A percentile compares a stretch with the other conserved stretches of the same genome.
Conservation (phyloP, 2,329 filamentous ascomycete species). For the Fusarium napiforme region DNA sequence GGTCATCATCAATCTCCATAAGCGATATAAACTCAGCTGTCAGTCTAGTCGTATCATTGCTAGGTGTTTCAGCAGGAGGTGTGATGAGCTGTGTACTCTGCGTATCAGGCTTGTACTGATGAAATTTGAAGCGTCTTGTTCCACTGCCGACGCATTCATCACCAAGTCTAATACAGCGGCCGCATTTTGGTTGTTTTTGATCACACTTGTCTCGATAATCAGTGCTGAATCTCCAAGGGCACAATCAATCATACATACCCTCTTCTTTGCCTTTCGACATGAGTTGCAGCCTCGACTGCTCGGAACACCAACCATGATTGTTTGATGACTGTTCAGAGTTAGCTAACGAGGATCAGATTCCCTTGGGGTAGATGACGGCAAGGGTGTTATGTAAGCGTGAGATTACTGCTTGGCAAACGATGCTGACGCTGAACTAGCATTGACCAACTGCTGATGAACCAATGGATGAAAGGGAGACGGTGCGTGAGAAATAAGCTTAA, state of each 20-base stretch:
- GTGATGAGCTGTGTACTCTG: background rate
- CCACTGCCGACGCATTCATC: background rate
- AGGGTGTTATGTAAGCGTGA: background rate
- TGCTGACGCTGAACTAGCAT: no score
- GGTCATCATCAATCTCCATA: constrained; percentile 16
- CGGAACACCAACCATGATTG: constrained; percentile 15
- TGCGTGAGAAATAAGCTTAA: background rate
- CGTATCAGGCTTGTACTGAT: background rate
- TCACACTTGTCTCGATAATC: constrained; percentile 14
- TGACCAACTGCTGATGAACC: no score
- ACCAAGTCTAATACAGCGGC: background rate
- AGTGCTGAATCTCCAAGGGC: rapidly evolving
- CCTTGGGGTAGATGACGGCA: background rate
- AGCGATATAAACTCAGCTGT: background rate
- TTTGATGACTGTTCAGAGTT: background rate
- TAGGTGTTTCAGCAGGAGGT: background rate
- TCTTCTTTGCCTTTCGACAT: constrained; percentile 26
- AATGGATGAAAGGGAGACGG: background rate
- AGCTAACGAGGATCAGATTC: background rate
- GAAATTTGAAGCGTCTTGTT: constrained; percentile 13
- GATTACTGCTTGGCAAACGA: background rate
- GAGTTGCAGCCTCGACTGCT: constrained; percentile 14
- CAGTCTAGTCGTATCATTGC: background rate
- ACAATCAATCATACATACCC: background rate
- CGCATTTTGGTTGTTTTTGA: constrained; percentile 15